phyloP scores from a whole-genome alignment of 1,284 basidiomycete genomes.

The Somion occarium region DNA sequence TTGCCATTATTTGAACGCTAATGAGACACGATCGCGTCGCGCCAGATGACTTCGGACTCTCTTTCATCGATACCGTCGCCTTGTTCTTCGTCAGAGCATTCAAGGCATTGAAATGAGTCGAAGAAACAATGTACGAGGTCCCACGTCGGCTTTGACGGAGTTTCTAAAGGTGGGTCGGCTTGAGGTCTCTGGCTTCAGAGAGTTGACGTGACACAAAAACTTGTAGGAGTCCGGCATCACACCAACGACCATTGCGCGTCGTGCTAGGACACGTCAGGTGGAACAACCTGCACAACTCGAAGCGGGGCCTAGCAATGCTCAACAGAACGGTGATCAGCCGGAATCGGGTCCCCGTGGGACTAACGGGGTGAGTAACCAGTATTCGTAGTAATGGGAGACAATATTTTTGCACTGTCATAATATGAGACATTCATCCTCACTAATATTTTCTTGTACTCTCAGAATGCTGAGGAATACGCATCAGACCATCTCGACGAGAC shows the following conservation, averaged over 20 bases:
- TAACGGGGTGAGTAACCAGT: neutral
- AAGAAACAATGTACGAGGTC: slow-evolving; percentile 76
- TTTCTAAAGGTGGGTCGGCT: slow-evolving; percentile 70
- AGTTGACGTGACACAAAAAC: neutral
- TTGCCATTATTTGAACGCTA: slow-evolving; percentile 7
- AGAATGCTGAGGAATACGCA: slow-evolving; percentile 42
- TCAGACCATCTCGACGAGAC: slow-evolving; percentile 73
- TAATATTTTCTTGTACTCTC: slow-evolving; percentile 3
- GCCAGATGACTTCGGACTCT: neutral
- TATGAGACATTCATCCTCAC: too few species aligned
- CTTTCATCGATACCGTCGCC: neutral
- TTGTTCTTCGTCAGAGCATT: neutral
- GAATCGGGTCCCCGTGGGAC: slow-evolving; percentile 28
- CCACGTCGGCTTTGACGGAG: slow-evolving; percentile 88
- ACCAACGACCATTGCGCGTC: slow-evolving; percentile 59
- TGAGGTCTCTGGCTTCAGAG: slow-evolving; percentile 1
- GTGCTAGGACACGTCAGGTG: slow-evolving; percentile 39
- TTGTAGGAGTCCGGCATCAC: slow-evolving; percentile 77
- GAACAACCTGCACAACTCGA: slow-evolving; percentile 38
- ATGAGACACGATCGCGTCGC: slow-evolving; percentile 8
- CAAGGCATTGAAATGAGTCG: slow-evolving; percentile 26
- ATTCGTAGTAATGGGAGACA: too few species aligned
- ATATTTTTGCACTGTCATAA: too few species aligned
- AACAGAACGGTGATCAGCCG: slow-evolving; percentile 25
- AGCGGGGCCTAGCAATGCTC: slow-evolving; percentile 44